phyloP scores from a whole-genome alignment of 202 grass and related monocot genomes.

The Eragrostis tef region DNA sequence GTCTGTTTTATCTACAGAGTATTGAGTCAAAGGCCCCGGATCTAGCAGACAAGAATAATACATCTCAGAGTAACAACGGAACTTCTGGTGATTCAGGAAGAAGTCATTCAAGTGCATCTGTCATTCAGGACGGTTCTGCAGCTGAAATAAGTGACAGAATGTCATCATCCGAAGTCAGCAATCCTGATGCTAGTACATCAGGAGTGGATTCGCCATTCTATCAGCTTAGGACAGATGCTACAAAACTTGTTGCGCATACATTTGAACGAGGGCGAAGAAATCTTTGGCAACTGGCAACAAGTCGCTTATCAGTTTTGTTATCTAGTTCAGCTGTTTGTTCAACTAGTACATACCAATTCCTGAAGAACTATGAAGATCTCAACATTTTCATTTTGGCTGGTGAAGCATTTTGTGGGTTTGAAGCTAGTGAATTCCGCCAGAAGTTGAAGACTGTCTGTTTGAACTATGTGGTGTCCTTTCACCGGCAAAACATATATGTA shows the following conservation, averaged over 20 bases:
- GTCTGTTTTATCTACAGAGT: constrained; percentile 54
- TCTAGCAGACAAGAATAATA: constrained; percentile 47
- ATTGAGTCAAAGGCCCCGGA: constrained; percentile 38
- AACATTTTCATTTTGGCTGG: constrained; percentile 93
- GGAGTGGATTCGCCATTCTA: constrained; percentile 74
- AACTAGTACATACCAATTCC: constrained; percentile 96
- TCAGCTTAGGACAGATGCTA: constrained; percentile 86
- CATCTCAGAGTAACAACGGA: constrained; percentile 54
- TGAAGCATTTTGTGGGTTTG: constrained; percentile 92
- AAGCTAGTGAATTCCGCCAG: constrained; percentile 91
- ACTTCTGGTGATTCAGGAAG: constrained; percentile 52
- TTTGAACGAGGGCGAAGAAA: constrained; percentile 95
- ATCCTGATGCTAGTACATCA: constrained; percentile 59
- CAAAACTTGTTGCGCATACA: constrained; percentile 72
- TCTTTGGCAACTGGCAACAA: constrained; percentile 96
- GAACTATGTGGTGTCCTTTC: constrained; percentile 79
- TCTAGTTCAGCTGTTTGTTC: constrained; percentile 84
- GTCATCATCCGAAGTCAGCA: constrained; percentile 51
- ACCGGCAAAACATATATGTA: constrained; percentile 99
- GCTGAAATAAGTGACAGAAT: constrained; percentile 40
- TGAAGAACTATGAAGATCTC: constrained; percentile 98
- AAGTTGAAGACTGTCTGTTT: constrained; percentile 89
- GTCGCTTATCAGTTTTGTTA: constrained; percentile 89
- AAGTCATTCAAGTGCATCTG: constrained; percentile 50
- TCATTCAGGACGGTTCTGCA: constrained; percentile 48